These are phyloP conservation scores for Chlorella sp. DNA, from an alignment of 139 green algal genomes.

Conservation along the genomic window DNA sequence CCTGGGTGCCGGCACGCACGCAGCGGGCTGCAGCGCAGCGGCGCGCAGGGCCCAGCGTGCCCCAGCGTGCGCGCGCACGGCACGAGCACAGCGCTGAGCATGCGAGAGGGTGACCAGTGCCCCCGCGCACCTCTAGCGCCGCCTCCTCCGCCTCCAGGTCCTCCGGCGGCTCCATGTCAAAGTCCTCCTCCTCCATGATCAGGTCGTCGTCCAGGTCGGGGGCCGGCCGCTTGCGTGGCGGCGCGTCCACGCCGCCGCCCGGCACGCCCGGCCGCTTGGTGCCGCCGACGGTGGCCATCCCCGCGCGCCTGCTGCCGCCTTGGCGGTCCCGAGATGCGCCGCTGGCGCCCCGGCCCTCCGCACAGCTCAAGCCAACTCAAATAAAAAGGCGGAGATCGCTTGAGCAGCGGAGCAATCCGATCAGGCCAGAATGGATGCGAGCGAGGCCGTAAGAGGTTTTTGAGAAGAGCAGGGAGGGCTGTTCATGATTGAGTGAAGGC, in stretches of 20 bases:
- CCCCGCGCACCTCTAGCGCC: constrained; percentile 4
- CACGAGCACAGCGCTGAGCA: not conserved
- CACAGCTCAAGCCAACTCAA: too few species aligned
- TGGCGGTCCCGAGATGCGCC: too few species aligned
- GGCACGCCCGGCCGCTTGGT: constrained; percentile 13
- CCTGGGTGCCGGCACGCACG: too few species aligned
- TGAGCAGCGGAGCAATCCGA: too few species aligned
- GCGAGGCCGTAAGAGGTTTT: too few species aligned
- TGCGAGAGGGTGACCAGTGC: not conserved
- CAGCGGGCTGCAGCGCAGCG: not conserved
- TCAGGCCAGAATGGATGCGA: too few species aligned
- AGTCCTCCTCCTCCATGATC: constrained; percentile 46
- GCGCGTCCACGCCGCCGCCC: not conserved
- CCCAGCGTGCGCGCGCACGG: not conserved
- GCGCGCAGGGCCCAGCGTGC: not conserved
- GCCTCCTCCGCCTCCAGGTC: constrained; percentile 32
- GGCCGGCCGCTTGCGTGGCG: constrained; percentile 19
- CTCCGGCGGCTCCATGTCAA: constrained; percentile 41
- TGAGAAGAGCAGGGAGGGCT: too few species aligned
- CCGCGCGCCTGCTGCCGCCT: too few species aligned
- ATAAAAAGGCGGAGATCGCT: too few species aligned
- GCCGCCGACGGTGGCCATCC: constrained; percentile 5
- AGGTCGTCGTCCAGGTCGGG: constrained; percentile 31
- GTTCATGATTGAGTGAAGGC: too few species aligned
- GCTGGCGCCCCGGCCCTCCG: too few species aligned